Evolutionary conservation across 305 asterid species (phyloP).

Genomic region (Coffea humblotiana): DNA sequence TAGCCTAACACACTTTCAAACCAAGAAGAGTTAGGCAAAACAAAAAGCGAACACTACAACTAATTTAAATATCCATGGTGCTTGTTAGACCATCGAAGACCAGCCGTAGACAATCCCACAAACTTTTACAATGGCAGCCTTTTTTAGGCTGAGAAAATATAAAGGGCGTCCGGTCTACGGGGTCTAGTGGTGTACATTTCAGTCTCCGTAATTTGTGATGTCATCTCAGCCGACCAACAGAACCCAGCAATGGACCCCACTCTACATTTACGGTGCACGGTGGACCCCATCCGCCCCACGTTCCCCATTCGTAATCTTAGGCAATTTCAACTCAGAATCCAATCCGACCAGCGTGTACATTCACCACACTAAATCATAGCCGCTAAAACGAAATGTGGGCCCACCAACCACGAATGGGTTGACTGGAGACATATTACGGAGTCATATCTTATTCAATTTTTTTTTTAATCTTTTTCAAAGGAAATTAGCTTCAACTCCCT

Average conservation of each 20-base stretch:
- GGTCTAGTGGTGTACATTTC: neutral
- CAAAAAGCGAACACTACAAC: neutral
- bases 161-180: too few species aligned
- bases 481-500: too few species aligned
- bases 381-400: too few species aligned
- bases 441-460: too few species aligned
- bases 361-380: too few species aligned
- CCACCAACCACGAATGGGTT: too few species aligned
- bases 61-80: neutral
- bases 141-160: too few species aligned
- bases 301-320: neutral
- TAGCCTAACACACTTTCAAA: neutral
- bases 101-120: neutral
- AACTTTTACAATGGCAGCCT: neutral
- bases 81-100: neutral
- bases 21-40: neutral
- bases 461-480: too few species aligned
- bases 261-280: neutral
- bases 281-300: neutral
- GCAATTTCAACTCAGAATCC: constrained; percentile 11
- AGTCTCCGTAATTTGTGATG: constrained; percentile 9
- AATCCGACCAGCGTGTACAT: neutral
- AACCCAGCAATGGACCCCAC: constrained; percentile 10
- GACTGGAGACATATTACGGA: too few species aligned
- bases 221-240: constrained; percentile 16